Base-by-base conservation (phyloP, 1,139 yeast species). In the Pichia sp. region DNA sequence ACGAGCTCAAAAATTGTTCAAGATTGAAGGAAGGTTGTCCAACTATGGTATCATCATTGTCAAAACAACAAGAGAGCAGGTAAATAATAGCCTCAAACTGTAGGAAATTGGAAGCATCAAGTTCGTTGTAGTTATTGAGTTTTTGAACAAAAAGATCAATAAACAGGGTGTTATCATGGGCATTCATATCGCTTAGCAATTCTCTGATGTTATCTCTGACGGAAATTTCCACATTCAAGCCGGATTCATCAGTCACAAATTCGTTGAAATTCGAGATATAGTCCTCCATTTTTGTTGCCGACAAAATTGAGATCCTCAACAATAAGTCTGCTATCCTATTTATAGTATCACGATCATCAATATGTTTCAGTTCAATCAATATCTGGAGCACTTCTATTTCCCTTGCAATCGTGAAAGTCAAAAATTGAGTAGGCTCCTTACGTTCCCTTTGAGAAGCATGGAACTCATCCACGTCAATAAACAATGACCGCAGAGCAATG, bases 221-320 rank as follows among this genome's bases (percentile, higher is more conserved):
- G 5, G 67, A 56, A 11, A 60, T 58, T 7, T 61, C 67, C 20
- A 69, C 62, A 2, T 72, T 62, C 28, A 84, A 63, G 1, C 87
- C 94, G 1, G 84, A 68, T 39, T 82, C 85, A 29, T 77, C 81
- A 6, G 85, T 72, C 6, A 85, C 82, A 55, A 74, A 86, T 6
- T 58, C 62, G 50, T 85, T 84, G 52, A 77, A 71, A 51, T 86
- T 91, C 2, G 61, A 64, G 10, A 48, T 41, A 63, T 72, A 74
- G 9, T 38, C 40, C 44, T 62, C 52, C 44, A 53, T 40, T 46
- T 53, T 38, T 44, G 51, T 52, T 2, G 39, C 28, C 1, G 57
- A 53, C 11, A 54, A 37, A 8, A 30, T 35, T 16, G 44, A 37
- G 3, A 54, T 27, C 9, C 44, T 33, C 1, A 47, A 31, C 3